Percentiles rank a stretch among this genome's conserved stretches.
Evolutionary conservation across 805 yeast species (phyloP).

Genomic region (Zygosaccharomyces pseudorouxii): DNA sequence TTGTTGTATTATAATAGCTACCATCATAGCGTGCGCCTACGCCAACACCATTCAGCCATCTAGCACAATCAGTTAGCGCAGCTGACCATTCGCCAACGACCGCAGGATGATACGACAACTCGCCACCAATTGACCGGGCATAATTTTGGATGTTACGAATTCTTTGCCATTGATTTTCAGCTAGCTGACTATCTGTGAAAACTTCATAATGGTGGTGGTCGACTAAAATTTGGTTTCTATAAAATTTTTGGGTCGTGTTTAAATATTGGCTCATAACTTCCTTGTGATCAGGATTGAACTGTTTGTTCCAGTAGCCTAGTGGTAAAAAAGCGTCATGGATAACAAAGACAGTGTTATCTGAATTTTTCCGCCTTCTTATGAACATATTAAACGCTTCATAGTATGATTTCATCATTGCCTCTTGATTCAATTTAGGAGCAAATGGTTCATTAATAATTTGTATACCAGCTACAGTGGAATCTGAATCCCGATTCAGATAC

Average conservation of each 20-base stretch:
- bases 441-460: slow-evolving; percentile 72
- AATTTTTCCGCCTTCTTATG: slow-evolving; percentile 18
- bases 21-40: slow-evolving; percentile 62
- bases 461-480: slow-evolving; percentile 58
- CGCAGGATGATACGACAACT: slow-evolving; percentile 42
- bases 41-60: slow-evolving; percentile 66
- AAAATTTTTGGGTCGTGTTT: slow-evolving; percentile 38
- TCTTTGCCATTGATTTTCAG: slow-evolving; percentile 37
- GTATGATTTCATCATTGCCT: slow-evolving; percentile 31
- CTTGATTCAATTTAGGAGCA: slow-evolving; percentile 45
- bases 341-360: slow-evolving; percentile 42
- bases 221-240: slow-evolving; percentile 57
- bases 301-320: slow-evolving; percentile 51
- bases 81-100: slow-evolving; percentile 70
- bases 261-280: slow-evolving; percentile 33
- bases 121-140: slow-evolving; percentile 28
- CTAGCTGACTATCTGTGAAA: slow-evolving; percentile 60
- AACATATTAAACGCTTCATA: slow-evolving; percentile 34
- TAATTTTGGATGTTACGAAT: slow-evolving; percentile 25
- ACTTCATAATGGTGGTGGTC: slow-evolving; percentile 94
- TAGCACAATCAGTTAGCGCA: slow-evolving; percentile 66
- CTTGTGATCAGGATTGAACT: slow-evolving; percentile 34
- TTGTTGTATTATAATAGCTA: slow-evolving; percentile 34
- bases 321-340: slow-evolving; percentile 64
- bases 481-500: slow-evolving; percentile 39